Evolutionary conservation across 2,329 filamentous ascomycete genomes (phyloP), one percentile per base, ranked within the genome.

Genomic region (Fusarium sp.): DNA sequence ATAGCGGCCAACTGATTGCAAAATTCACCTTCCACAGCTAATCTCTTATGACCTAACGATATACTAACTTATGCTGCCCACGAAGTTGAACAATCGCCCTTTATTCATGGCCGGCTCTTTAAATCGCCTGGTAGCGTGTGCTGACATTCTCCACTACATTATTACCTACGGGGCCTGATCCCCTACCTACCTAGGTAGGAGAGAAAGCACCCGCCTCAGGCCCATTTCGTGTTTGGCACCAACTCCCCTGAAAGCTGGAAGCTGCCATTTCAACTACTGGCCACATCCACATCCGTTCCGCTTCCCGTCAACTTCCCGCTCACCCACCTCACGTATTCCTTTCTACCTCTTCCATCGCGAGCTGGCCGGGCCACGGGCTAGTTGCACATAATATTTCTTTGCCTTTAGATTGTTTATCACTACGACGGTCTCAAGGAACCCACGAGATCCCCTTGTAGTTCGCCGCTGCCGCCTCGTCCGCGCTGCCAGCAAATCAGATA

Each of bases 341-440:
- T 72, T 68, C 67, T 64, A 71, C 72, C 71, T 75, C 66, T 70
- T 72, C 67, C 70, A 77, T 78, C 76, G 75, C 75, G 77, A 82
- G 75, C 78, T 77, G 78, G 80, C 81, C 79, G 79, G 81, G 79
- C 81, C 79, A 80, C 80, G 79, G 79, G 80, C 79, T 77, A 77
- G 75, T 78, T 81, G 75, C 78, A 77, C 64, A 60, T 70, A 80
- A 61, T 67, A 61, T 66, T 54, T 53, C 54, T 65, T 67, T 68
- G 45, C 44, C 60, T 60, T 68, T 73, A 72, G 70, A 72, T 68
- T 74, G 71, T 74, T 73, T 30, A 54, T 74, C 69, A 61, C 68
- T 61, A 61, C 67, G 62, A 61, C 53, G 62, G 66, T 42, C 66
- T 48, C 55, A 69, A 58, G 63, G 50, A 59, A 57, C 54, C 62